These are phyloP conservation scores for Cyberlindnera japonica DNA, from an alignment of 805 yeast genomes.

Conservation along the genomic window DNA sequence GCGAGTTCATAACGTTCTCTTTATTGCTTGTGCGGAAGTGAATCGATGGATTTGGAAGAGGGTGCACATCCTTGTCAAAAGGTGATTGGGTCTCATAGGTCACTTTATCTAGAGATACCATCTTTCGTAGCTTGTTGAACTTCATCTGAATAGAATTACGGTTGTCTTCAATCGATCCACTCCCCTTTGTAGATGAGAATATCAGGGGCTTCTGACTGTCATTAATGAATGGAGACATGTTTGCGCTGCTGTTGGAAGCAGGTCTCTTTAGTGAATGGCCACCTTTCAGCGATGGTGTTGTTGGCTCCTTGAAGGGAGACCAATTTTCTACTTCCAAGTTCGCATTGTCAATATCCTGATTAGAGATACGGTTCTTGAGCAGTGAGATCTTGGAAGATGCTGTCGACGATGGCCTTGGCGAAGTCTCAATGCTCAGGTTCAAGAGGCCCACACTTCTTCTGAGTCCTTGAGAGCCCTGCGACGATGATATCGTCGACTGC, in stretches of 20 bases:
- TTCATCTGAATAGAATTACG: constrained; percentile 28
- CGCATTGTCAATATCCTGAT: constrained; percentile 20
- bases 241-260: constrained; percentile 27
- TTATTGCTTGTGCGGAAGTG: constrained; percentile 17
- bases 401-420: constrained; percentile 22
- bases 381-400: constrained; percentile 24
- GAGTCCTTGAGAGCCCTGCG: constrained; percentile 32
- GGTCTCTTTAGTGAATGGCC: constrained; percentile 26
- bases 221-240: constrained; percentile 27
- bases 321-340: constrained; percentile 28
- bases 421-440: constrained; percentile 44
- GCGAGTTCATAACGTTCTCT: constrained; percentile 19
- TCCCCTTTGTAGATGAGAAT: constrained; percentile 17
- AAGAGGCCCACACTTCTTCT: constrained; percentile 52
- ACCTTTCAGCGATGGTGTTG: constrained; percentile 22
- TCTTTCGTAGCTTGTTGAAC: constrained; percentile 28
- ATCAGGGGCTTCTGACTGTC: constrained; percentile 26
- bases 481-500: constrained; percentile 21
- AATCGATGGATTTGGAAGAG: constrained; percentile 28
- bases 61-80: constrained; percentile 23
- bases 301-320: constrained; percentile 30
- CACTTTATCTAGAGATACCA: constrained; percentile 25
- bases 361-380: constrained; percentile 19
- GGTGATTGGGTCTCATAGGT: constrained; percentile 20
- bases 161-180: constrained; percentile 27